Percentiles rank a stretch among this genome's conserved stretches.
Conservation (phyloP, 2,329 filamentous ascomycete species). For the Ceratocystis alfenasii region DNA sequence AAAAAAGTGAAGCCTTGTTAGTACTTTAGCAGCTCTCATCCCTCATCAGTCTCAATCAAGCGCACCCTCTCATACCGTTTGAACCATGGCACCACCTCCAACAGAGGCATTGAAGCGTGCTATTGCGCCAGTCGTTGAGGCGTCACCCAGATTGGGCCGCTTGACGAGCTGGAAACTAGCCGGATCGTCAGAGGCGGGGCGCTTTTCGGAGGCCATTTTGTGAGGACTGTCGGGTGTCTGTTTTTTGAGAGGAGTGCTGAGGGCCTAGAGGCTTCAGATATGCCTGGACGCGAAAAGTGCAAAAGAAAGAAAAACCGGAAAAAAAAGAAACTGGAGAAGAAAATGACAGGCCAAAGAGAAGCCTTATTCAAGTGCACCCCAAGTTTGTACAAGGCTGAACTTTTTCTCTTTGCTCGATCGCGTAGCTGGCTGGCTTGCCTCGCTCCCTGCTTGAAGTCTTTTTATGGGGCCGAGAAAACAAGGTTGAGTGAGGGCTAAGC, state of each 20-base stretch:
- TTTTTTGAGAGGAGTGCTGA: background rate
- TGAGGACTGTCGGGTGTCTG: background rate
- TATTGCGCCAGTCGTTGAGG: constrained; percentile 37
- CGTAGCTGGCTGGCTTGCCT: background rate
- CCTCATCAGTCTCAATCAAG: background rate
- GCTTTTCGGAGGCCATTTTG: constrained; percentile 82
- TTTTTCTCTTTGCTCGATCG: constrained; percentile 14
- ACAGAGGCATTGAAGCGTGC: constrained; percentile 41
- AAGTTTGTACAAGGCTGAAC: constrained; percentile 20
- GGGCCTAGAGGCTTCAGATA: constrained; percentile 5
- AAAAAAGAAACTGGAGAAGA: background rate
- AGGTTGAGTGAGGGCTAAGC: background rate
- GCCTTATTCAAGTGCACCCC: background rate
- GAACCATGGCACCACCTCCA: constrained; percentile 36
- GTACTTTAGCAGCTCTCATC: background rate
- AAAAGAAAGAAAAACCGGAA: background rate
- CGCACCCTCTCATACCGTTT: constrained; percentile 33
- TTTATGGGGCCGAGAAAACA: constrained; percentile 16
- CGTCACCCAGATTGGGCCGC: constrained; percentile 56
- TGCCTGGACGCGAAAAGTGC: background rate
- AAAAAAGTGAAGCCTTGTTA: constrained; percentile 15
- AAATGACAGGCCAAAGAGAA: background rate
- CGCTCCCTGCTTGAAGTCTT: constrained; percentile 13
- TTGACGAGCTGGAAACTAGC: constrained; percentile 75
- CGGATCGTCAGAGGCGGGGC: constrained; percentile 76